Evolutionary conservation across 176 grass and related monocot species (phyloP).

Genomic region (Hordeum marinum): DNA sequence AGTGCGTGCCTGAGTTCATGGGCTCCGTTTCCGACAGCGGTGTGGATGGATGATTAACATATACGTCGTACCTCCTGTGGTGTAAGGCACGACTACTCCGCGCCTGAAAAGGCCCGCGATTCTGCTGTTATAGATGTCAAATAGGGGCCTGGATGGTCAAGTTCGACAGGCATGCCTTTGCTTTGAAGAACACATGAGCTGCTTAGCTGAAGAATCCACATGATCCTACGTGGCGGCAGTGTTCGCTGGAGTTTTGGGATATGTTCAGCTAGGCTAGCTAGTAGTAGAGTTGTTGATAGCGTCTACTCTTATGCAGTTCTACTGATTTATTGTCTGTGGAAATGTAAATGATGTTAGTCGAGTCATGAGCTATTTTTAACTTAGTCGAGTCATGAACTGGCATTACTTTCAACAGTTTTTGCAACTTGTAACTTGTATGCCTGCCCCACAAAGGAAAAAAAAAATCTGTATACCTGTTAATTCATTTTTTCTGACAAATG

Average conservation of each 20-base stretch:
- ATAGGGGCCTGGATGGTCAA: background rate
- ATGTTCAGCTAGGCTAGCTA: background rate
- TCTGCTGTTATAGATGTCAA: background rate
- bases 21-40: background rate
- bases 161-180: background rate
- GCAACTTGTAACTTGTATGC: background rate
- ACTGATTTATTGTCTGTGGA: background rate
- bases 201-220: background rate
- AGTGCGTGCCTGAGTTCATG: conserved; percentile 5
- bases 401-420: background rate
- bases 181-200: background rate
- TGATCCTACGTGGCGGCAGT: background rate
- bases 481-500: too few species aligned
- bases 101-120: background rate
- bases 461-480: too few species aligned
- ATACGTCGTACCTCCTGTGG: background rate
- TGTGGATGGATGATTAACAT: background rate
- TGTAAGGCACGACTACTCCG: background rate
- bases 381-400: too few species aligned
- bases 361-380: background rate
- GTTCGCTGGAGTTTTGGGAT: background rate
- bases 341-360: background rate
- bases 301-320: background rate
- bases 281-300: background rate
- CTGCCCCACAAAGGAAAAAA: too few species aligned